These are phyloP conservation scores for Dichomitus squalens DNA, from an alignment of 1,284 basidiomycete genomes.

Conservation along the genomic window DNA sequence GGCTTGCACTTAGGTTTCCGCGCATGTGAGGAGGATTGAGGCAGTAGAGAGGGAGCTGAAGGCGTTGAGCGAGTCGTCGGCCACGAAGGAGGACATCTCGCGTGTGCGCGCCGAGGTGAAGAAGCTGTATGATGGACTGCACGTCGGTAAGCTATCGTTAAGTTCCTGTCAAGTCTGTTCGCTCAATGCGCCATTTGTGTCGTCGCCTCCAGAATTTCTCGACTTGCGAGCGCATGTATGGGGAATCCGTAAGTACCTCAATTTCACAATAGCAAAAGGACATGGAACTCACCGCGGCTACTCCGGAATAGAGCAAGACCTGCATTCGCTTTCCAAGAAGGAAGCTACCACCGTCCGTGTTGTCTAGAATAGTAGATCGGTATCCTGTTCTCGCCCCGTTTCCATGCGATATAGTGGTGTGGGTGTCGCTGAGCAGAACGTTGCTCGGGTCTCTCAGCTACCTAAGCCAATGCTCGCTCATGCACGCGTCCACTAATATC, in stretches of 20 bases:
- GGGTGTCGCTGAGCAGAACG: neutral
- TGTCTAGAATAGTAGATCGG: conserved; percentile 25
- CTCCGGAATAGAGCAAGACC: conserved; percentile 67
- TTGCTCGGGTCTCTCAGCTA: neutral
- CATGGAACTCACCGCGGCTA: neutral
- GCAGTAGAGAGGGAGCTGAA: conserved; percentile 88
- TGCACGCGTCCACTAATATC: neutral
- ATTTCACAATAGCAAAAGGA: neutral
- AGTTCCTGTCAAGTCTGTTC: neutral
- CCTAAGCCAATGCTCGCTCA: neutral
- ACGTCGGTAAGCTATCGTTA: conserved; percentile 57
- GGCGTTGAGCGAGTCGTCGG: conserved; percentile 64
- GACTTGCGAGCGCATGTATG: conserved; percentile 78
- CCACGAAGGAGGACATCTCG: conserved; percentile 79
- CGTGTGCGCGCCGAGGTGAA: conserved; percentile 80
- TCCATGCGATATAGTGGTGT: neutral
- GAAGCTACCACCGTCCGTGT: conserved; percentile 57
- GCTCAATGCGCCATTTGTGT: neutral
- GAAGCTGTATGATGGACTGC: conserved; percentile 81
- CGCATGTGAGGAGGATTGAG: conserved; percentile 84
- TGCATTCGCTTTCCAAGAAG: conserved; percentile 74
- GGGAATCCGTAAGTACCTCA: conserved; percentile 73
- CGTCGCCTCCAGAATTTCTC: conserved; percentile 60
- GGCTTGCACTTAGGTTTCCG: conserved; percentile 61
- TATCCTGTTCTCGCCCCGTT: neutral